These are phyloP conservation scores for Gleditsia sinensis DNA, from an alignment of 306 rosid genomes.

Conservation along the genomic window DNA sequence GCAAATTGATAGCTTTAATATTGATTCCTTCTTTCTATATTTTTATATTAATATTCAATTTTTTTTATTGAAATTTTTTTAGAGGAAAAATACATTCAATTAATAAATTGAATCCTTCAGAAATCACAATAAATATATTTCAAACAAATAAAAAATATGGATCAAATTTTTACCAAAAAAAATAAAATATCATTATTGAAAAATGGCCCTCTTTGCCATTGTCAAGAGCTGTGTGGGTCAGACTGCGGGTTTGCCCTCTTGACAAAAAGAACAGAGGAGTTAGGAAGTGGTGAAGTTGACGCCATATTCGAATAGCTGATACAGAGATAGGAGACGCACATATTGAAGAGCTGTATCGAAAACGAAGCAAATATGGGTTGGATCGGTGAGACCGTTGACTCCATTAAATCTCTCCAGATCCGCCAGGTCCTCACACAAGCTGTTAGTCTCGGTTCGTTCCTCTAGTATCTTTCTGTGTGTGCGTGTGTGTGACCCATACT, in stretches of 20 bases:
- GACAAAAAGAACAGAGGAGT: background rate
- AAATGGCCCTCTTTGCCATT: background rate
- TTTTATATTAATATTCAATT: no score
- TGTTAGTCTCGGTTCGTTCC: conserved; percentile 77
- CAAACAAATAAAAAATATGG: no score
- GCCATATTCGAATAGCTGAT: background rate
- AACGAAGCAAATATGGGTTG: conserved; percentile 56
- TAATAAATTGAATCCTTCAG: no score
- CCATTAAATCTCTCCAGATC: conserved; percentile 87
- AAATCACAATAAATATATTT: no score
- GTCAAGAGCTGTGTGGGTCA: background rate
- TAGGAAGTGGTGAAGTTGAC: background rate
- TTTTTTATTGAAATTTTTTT: no score
- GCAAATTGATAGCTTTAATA: no score
- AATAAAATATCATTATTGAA: no score
- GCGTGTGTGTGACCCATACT: background rate
- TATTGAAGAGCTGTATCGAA: background rate
- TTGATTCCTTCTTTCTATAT: no score
- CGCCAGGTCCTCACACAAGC: conserved; percentile 81
- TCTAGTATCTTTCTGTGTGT: background rate
- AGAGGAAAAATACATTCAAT: no score
- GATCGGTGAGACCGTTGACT: conserved; percentile 69
- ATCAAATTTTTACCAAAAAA: no score
- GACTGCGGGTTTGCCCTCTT: background rate
- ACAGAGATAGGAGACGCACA: background rate